Evolutionary conservation across 208 protist species (phyloP), one percentile per base, ranked within the genome.

Genomic region (Trypanosoma platydactyli): DNA sequence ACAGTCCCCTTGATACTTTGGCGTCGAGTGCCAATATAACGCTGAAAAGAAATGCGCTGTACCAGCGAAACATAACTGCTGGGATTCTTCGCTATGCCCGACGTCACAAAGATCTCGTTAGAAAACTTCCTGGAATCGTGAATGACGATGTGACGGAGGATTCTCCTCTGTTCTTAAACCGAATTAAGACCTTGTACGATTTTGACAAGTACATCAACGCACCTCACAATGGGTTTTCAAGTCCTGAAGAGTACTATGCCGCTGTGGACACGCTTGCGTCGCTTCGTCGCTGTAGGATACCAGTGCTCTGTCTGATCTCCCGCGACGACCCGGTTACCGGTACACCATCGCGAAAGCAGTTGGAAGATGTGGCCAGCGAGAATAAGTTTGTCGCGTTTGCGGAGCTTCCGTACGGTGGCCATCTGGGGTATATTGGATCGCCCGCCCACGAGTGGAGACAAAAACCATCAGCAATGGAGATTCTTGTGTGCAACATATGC

Each of bases 301-400:
- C 87, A 6, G 63, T 79, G 16, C 76, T 93, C 38, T 93, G 83
- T 73, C 56, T 90, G 50, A 77, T 68, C 62, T 64, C 81, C 0
- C 46, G 41, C 7, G 87, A 93, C 50, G 87, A 93, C 60, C 83
- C 87, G 5, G 77, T 88, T 30, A 75, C 67, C 11, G 81, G 79
- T 1, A 38, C 59, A 11, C 74, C 77, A 30, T 75, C 77, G 22
- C 59, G 53, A 51, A 49, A 62, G 16, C 41, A 68, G 46, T 62
- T 86, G 29, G 29, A 71, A 25, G 69, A 55, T 22, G 63, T 83
- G 41, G 75, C 79, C 56, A 51, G 5, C n/a, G 20, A n/a, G 5
- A 88, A 87, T 42, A 46, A 60, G 12, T 61, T 73, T 44, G 46
- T 89, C 16, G 79, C 72, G 12, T 77, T 83, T 44, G 41, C 89